Evolutionary conservation across 139 green algal species (phyloP), one percentile per base, ranked within the genome.

Genomic region (Closterium sp.): DNA sequence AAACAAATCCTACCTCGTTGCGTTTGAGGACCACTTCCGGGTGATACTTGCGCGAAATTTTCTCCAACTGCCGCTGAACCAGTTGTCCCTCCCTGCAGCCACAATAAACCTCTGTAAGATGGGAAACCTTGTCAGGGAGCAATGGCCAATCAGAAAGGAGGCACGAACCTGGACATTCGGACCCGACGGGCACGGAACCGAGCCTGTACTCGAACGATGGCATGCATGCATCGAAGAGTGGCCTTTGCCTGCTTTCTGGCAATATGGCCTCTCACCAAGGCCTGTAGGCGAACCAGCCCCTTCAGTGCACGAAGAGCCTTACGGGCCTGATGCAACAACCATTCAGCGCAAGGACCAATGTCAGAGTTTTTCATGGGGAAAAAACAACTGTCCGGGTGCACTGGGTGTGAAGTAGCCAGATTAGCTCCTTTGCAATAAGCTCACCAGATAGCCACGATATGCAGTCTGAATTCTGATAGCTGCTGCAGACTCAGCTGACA

Each of bases 161-260:
- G 5, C 55, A 76, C 55, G 55, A 76, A 91, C 88, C 33, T 86
- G 34, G 84, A 76, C 84, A 35, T 92, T 2, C 89, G 36, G 9
- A 92, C 89, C 28, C 30, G 36, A 28, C 31, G 28, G 28, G 28
- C 89, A 89, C 89, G 84, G 83, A 84, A 35, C 4, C 89, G 84
- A 30, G 89, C 89, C 89, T 92, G 89, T 0, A 92, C 89, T 23
- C 89, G 89, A 30, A 92, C 89, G 30, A 92, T 28, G 28, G 89
- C 89, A 12, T 90, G 81, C 76, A 92, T 92, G 89, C 89, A 92
- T 21, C 89, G 38, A n/a, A 92, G 89, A 7, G 89, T 92, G 10
- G 89, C 83, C 4, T 86, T 86, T 30, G 89, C 89, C 31, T 92
- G 89, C 36, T 84, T 84, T 10, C 89, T 31, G 9, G 90, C 89